Percentiles rank a stretch among this genome's conserved stretches.
Conservation (phyloP, 768 basidiomycete genomes). For the Pisolithus microcarpus region DNA sequence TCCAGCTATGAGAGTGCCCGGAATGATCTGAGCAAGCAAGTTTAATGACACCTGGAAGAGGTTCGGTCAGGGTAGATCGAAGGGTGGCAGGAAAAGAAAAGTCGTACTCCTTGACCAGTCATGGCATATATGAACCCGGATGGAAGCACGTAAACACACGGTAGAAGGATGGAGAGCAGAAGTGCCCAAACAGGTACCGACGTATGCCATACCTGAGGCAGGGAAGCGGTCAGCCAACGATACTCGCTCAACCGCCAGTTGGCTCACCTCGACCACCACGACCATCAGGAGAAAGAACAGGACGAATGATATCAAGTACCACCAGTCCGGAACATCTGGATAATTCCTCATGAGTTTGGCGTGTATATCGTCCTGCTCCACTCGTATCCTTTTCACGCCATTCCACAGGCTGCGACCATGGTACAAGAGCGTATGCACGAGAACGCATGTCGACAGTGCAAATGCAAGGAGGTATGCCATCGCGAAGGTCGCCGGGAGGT, state of each 20-base stretch:
- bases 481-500: slow-evolving; percentile 82
- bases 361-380: slow-evolving; percentile 91
- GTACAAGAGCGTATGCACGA: slow-evolving; percentile 86
- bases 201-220: slow-evolving; percentile 66
- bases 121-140: slow-evolving; percentile 90
- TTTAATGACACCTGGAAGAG: slow-evolving; percentile 67
- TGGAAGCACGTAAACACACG: slow-evolving; percentile 79
- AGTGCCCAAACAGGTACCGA: slow-evolving; percentile 84
- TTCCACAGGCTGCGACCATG: slow-evolving; percentile 72
- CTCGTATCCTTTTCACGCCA: slow-evolving; percentile 61
- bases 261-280: slow-evolving; percentile 59
- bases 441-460: slow-evolving; percentile 72
- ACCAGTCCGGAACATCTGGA: slow-evolving; percentile 89
- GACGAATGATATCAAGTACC: slow-evolving; percentile 63
- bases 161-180: slow-evolving; percentile 59
- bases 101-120: slow-evolving; percentile 71
- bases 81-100: slow-evolving; percentile 2
- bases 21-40: slow-evolving; percentile 83
- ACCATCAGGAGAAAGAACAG: slow-evolving; percentile 68
- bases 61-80: slow-evolving; percentile 1
- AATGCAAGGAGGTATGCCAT: slow-evolving; percentile 88
- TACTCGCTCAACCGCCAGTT: slow-evolving; percentile 8
- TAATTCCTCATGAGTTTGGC: slow-evolving; percentile 91
- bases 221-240: neutral
- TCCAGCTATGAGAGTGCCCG: slow-evolving; percentile 79